Base-by-base conservation (phyloP, 306 rosid genomes). In the Medicago truncatula region DNA sequence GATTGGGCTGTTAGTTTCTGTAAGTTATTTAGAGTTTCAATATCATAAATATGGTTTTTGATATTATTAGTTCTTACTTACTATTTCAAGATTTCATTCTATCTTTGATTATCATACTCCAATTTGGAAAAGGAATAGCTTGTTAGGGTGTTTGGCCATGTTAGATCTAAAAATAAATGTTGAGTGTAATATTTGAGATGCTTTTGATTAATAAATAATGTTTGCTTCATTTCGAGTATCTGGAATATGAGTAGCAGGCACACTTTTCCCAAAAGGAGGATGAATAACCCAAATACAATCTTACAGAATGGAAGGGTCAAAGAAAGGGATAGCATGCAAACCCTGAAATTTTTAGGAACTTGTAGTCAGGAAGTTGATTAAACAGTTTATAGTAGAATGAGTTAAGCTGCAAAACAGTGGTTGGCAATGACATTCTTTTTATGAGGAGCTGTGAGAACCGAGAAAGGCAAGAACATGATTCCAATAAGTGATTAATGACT, bases 41-140 rank as follows among this genome's bases (percentile, higher is more conserved):
- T 67, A 18, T 67, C 20, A 44, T 66, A 21, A 43, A 17, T 43
- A 67, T 7, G 39, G 12, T 21, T 18, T 66, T 66, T 41, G 1
- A 66, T 44, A 39, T 20, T 43, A 20, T 43, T 41, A 41, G 43
- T 20, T 43, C 36, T 20, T 43, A 67, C 47, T 43, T 67, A 21
- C 38, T 67, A 67, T 7, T 67, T 44, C 38, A 21, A 14, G 57
- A 46, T 67, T 67, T 67, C 47, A 40, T 14, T 46, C 40, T 21
- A 46, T 44, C 20, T 44, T 67, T 44, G 58, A 67, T 23, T 14
- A 23, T 67, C 57, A 23, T 13, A 4, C 28, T 21, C 17, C 39
- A 21, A 43, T 54, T 67, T 61, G 41, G 67, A 60, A 61, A 18
- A 15, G 7, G 20, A 31, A 61, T 61, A 16, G 21, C 21, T 8